A percentile compares a stretch with the other conserved stretches of the same genome.
These are phyloP conservation scores for Aspergillus terreus DNA, from an alignment of 2,329 filamentous ascomycete genomes.

Conservation along the genomic window DNA sequence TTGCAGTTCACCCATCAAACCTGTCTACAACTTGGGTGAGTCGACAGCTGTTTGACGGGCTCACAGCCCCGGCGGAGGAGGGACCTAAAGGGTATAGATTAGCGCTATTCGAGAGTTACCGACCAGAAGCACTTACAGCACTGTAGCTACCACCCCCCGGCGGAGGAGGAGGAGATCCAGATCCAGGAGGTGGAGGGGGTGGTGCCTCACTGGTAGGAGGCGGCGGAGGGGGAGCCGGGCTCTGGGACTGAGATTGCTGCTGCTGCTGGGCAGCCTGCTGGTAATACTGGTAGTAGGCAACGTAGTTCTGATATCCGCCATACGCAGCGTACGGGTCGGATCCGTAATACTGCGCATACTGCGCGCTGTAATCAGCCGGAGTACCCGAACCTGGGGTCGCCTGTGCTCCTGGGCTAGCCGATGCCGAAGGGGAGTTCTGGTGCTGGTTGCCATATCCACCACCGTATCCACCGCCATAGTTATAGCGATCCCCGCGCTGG, in stretches of 20 bases:
- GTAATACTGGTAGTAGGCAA: constrained; percentile 64
- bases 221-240: constrained; percentile 52
- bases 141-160: constrained; percentile 57
- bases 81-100: constrained; percentile 9
- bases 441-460: constrained; percentile 32
- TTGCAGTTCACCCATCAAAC: background rate
- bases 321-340: constrained; percentile 84
- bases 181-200: constrained; percentile 61
- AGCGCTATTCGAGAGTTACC: background rate
- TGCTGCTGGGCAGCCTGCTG: constrained; percentile 59
- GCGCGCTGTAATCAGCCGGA: constrained; percentile 67
- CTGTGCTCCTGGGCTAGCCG: constrained; percentile 43
- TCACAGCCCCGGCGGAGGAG: constrained; percentile 19
- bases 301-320: constrained; percentile 76
- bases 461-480: constrained; percentile 38
- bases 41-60: background rate
- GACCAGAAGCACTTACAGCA: constrained; percentile 49
- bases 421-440: constrained; percentile 40
- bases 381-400: constrained; percentile 26
- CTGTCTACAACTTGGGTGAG: background rate
- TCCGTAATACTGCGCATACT: constrained; percentile 79
- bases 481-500: constrained; percentile 47
- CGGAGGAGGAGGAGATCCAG: constrained; percentile 57
- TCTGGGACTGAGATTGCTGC: constrained; percentile 38
- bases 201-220: constrained; percentile 53